phyloP scores from a whole-genome alignment of 2,329 filamentous ascomycete genomes.

The Exophiala xenobiotica region DNA sequence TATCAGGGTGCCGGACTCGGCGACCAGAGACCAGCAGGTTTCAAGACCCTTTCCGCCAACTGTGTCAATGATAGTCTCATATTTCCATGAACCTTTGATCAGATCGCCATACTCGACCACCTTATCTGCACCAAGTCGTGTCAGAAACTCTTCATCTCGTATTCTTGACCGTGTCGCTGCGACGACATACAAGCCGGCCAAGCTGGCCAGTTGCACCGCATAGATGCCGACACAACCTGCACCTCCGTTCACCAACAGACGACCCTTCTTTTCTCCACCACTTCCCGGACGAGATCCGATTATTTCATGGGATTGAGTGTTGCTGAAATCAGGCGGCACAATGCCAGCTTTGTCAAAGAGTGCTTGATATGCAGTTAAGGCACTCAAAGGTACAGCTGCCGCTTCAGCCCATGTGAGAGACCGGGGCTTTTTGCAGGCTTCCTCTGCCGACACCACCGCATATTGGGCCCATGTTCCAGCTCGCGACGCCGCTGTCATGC shows the following conservation, averaged over 20 bases:
- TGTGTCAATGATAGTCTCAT: background rate
- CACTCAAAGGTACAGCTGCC: constrained; percentile 34
- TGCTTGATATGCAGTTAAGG: constrained; percentile 36
- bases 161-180: constrained; percentile 39
- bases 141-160: constrained; percentile 40
- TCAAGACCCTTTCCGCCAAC: background rate
- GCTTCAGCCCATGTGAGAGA: constrained; percentile 29
- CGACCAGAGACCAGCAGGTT: no score
- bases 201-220: constrained; percentile 40
- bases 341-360: constrained; percentile 32
- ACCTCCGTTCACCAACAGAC: constrained; percentile 41
- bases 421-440: constrained; percentile 32
- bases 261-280: background rate
- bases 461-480: constrained; percentile 35
- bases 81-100: no score
- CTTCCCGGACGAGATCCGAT: background rate
- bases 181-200: constrained; percentile 36
- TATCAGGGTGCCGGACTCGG: no score
- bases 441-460: constrained; percentile 26
- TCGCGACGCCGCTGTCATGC: constrained; percentile 30
- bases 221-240: constrained; percentile 41
- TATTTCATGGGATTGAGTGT: no score
- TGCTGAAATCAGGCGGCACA: constrained; percentile 2
- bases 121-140: constrained; percentile 39
- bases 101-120: constrained; percentile 38